Conservation (phyloP, 106 monocot genomes). For the Posidonia australis region DNA sequence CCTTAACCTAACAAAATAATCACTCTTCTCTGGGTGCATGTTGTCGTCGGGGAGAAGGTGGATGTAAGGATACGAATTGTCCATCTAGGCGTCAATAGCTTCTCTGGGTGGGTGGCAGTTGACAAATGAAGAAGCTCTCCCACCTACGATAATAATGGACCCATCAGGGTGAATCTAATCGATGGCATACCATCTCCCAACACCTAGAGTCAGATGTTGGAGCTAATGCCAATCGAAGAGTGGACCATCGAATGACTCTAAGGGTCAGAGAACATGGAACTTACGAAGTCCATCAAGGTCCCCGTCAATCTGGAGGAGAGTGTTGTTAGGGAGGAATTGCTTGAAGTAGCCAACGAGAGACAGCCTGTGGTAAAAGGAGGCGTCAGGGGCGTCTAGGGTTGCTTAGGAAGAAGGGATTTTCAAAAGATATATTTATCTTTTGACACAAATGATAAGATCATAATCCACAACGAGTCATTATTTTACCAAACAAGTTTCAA, state of each 20-base stretch:
- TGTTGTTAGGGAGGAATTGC: conserved; percentile 56
- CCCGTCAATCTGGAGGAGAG: conserved; percentile 62
- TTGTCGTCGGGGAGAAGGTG: conserved; percentile 80
- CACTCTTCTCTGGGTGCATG: too few relatives aligned
- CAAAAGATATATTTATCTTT: too few relatives aligned
- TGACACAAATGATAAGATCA: too few relatives aligned
- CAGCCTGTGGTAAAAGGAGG: too few relatives aligned
- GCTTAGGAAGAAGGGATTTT: too few relatives aligned
- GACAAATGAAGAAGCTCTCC: conserved; percentile 38
- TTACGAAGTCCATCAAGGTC: conserved; percentile 38
- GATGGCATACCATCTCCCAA: conserved; percentile 61
- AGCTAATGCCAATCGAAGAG: conserved; percentile 47
- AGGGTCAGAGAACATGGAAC: conserved; percentile 33
- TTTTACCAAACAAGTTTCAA: too few relatives aligned
- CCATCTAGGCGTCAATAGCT: conserved; percentile 38
- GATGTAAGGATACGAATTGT: conserved; percentile 71
- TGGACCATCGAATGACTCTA: background rate
- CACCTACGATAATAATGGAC: conserved; percentile 44
- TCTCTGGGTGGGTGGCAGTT: conserved; percentile 44
- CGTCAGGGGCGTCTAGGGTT: too few relatives aligned
- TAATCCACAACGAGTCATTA: too few relatives aligned
- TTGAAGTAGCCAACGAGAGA: conserved; percentile 75
- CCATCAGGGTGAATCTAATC: conserved; percentile 60
- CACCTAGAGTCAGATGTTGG: conserved; percentile 9
- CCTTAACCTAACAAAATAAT: too few relatives aligned